Percentiles rank a stretch among this genome's conserved stretches.
Evolutionary conservation across 345 rosid species (phyloP).

Genomic region (Aquilaria malaccensis): DNA sequence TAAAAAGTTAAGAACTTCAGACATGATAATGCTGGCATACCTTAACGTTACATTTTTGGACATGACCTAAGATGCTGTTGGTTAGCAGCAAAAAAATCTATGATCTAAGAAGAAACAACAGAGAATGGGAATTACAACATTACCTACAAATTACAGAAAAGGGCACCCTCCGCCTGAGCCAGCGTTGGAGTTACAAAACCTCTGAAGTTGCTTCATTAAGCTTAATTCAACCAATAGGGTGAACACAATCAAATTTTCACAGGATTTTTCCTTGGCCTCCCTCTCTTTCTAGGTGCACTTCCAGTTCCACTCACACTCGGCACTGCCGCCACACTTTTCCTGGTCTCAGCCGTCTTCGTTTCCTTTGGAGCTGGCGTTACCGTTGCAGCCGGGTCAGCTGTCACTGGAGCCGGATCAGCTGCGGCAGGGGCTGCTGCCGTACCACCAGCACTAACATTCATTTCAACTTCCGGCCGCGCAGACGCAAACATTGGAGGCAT

Average conservation of each 20-base stretch:
- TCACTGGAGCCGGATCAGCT: conserved; percentile 2
- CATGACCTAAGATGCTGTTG: conserved; percentile 12
- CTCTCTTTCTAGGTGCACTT: conserved; percentile 45
- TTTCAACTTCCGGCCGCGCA: neutral
- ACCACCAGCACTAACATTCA: neutral
- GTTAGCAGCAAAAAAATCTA: conserved; percentile 10
- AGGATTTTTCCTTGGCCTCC: conserved; percentile 72
- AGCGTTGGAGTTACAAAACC: neutral
- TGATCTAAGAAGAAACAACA: conserved; percentile 4
- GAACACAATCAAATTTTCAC: neutral
- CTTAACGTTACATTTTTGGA: conserved; percentile 9
- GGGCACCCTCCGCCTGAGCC: neutral
- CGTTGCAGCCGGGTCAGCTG: neutral
- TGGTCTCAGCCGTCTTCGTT: neutral
- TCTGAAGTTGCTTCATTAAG: neutral
- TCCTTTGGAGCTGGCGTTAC: too few relatives aligned
- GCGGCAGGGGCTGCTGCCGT: conserved; percentile 5
- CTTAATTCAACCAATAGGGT: neutral
- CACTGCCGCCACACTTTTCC: conserved; percentile 4
- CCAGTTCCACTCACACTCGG: conserved; percentile 16
- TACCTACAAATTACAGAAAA: conserved; percentile 6
- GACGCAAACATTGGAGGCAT: conserved; percentile 35
- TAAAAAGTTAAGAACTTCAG: neutral
- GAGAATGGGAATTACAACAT: conserved; percentile 1
- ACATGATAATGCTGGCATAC: conserved; percentile 10